Evolutionary conservation across 169 alveolate genomes (phyloP), one percentile per base, ranked within the genome.

Genomic region (Perkinsus olseni): DNA sequence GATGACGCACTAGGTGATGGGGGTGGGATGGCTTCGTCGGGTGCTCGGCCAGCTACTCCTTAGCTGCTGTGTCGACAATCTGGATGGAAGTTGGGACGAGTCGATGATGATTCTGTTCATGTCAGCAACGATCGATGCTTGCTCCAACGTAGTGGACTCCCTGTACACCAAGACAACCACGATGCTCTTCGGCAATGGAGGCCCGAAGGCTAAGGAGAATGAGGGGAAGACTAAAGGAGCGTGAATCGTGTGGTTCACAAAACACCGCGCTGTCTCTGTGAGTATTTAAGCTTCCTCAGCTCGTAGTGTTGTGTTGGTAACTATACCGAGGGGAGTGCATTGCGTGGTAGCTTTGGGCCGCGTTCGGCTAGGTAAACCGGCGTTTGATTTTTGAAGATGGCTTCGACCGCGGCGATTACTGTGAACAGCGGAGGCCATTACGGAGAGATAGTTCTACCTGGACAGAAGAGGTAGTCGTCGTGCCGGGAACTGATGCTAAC

Each of bases 71-170:
- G n/a, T n/a, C n/a, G n/a, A n/a, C n/a, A n/a, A n/a, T n/a, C n/a
- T n/a, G n/a, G n/a, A n/a, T n/a, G n/a, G n/a, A n/a, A n/a, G n/a
- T n/a, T n/a, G n/a, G n/a, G n/a, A n/a, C n/a, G n/a, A n/a, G n/a
- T n/a, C n/a, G n/a, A n/a, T n/a, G n/a, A n/a, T 62, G 37, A 62
- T 62, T 28, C 10, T 13, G 37, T 28, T 62, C 31, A 62, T 62
- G 1, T 40, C 50, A 31, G 51, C 93, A 6, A 94, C 95, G 31
- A 91, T 94, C 74, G 94, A 74, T 38, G 50, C 92, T 21, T 82
- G 92, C 50, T 94, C 95, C 21, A 92, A 74, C 62, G 95, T 94
- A 34, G 95, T 94, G 31, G 95, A 94, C 50, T 91, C 74, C 34
- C 38, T 94, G 74, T 94, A 94, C 50, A 93, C 92, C 40, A 94